phyloP scores from a whole-genome alignment of 352 stramenopile genomes.

The Pythium phragmiticola region DNA sequence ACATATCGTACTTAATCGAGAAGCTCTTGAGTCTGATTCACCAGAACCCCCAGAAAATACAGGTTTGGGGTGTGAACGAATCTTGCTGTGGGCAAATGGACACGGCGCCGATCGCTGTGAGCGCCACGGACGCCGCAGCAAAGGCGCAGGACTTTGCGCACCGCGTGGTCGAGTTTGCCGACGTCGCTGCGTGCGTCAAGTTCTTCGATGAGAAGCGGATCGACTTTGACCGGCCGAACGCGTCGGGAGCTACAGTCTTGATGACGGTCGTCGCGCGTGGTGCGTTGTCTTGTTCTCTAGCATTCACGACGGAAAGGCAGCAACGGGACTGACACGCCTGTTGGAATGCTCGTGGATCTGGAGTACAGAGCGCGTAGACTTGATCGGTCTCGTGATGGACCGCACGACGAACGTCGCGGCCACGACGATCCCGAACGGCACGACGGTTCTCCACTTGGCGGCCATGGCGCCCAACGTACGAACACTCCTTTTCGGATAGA shows the following conservation, averaged over 20 bases:
- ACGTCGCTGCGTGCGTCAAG: constrained; percentile 48
- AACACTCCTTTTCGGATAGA: too few species aligned
- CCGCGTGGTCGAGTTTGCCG: constrained; percentile 73
- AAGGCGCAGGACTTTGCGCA: constrained; percentile 73
- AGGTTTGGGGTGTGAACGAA: neutral
- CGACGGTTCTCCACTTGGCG: constrained; percentile 74
- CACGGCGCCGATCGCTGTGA: neutral
- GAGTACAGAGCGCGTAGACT: constrained; percentile 50
- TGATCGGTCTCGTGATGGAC: constrained; percentile 56
- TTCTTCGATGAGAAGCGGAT: constrained; percentile 62
- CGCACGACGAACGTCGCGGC: constrained; percentile 56
- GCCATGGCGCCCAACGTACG: constrained; percentile 71
- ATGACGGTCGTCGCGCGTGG: constrained; percentile 78
- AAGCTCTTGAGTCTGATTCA: neutral
- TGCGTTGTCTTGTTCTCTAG: constrained; percentile 21
- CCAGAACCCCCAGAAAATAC: neutral
- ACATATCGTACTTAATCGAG: neutral
- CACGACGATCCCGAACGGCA: constrained; percentile 61
- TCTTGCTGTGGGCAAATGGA: neutral
- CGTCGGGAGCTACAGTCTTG: constrained; percentile 71
- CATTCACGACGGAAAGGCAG: neutral
- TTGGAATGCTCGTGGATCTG: neutral
- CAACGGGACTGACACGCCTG: too few species aligned
- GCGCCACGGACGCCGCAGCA: neutral
- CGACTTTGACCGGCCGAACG: constrained; percentile 59